Evolutionary conservation across 805 yeast species (phyloP), one percentile per base, ranked within the genome.

Genomic region (Yueomyces sp.): DNA sequence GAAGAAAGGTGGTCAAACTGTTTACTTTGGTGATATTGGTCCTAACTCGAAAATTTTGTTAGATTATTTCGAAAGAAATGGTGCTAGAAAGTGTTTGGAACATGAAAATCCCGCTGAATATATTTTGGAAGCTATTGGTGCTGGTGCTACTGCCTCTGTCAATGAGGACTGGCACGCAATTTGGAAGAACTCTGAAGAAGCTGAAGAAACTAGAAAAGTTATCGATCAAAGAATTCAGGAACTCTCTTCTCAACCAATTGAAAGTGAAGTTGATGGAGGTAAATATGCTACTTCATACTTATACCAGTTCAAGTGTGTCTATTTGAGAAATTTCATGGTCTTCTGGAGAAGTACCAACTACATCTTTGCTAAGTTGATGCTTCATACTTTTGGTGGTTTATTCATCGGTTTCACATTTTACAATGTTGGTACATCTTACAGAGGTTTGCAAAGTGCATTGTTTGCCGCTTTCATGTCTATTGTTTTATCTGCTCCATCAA

Each of bases 391-490:
- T 19, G 68, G 77, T 40, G 76, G 85, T 37, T 54, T 83, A 19
- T 78, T 80, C 56, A 73, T 79, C 48, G 94, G 94, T 38, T 84
- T 84, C 60, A 68, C 81, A 0, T 84, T 78, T 63, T 79, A 70
- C 65, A 70, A 79, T 51, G 72, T 79, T 38, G 73, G 71, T 44
- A 64, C 66, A 36, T 57, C 74, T 34, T 52, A 70, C 39, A 67
- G 69, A 39, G 84, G 83, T 43, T 65, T 78, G 54, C 78, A 71
- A 56, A 75, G 78, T 58, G 68, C 74, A 45, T 66, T 79, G 68
- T 75, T 80, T 54, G 72, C 77, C 32, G 67, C 73, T 33, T 77
- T 81, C 54, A 65, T 81, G 64, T 66, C 81, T 40, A 66, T 77
- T 53, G 71, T 79, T 45, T 55, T 74, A 43, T 66, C 76, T 43